Percentiles rank a stretch among this genome's conserved stretches.
Conservation (phyloP, 2,329 filamentous ascomycete genomes). For the Clarireedia monteithiana region DNA sequence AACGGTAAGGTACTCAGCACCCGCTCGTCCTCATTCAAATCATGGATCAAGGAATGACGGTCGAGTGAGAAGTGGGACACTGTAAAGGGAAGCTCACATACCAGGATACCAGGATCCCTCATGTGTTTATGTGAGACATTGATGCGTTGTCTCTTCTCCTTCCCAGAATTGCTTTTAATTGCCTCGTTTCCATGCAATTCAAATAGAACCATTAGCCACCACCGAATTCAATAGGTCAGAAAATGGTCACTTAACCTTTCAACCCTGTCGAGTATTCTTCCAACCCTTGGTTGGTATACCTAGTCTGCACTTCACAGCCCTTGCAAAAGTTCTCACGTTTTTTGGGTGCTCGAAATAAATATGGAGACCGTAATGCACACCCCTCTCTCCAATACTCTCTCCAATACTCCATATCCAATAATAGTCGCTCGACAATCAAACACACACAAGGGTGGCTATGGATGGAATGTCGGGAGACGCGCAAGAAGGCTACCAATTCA, state of each 20-base stretch:
- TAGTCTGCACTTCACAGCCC: no score
- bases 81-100: no score
- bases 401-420: no score
- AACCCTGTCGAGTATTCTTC: neutral
- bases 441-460: no score
- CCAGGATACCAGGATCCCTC: conserved; percentile 4
- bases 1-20: neutral
- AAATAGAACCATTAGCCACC: neutral
- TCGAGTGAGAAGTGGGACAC: neutral
- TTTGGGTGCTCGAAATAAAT: no score
- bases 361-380: no score
- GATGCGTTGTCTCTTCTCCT: conserved; percentile 23
- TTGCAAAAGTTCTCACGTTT: no score
- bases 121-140: conserved; percentile 20
- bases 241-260: neutral
- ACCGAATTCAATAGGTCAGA: neutral
- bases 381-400: no score
- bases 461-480: no score
- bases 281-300: neutral
- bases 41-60: neutral
- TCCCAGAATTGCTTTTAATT: neutral
- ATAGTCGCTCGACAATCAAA: no score
- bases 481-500: no score
- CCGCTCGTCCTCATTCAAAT: neutral
- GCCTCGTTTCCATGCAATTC: conserved; percentile 1